phyloP scores from a whole-genome alignment of 768 basidiomycete genomes.

The Polyporus arcularius region DNA sequence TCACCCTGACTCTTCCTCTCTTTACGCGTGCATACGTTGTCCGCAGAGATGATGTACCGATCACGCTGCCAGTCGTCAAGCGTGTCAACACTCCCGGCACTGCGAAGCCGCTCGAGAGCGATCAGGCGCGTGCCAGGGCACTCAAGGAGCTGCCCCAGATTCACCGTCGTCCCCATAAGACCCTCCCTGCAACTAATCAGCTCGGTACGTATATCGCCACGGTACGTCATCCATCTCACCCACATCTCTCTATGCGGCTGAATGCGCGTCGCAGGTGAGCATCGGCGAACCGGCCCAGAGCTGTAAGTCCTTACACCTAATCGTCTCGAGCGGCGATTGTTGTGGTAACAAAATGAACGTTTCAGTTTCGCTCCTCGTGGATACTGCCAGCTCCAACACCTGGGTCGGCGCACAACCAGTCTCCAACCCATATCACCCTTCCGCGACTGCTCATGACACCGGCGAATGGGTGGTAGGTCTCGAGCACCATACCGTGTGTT shows the following conservation, averaged over 20 bases:
- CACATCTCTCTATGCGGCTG: background rate
- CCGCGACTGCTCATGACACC: slow-evolving; percentile 39
- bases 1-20: background rate
- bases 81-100: slow-evolving; percentile 21
- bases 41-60: slow-evolving; percentile 9
- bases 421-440: slow-evolving; percentile 40
- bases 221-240: background rate
- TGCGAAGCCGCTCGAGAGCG: slow-evolving; percentile 13
- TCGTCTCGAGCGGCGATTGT: background rate
- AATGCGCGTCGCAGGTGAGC: slow-evolving; percentile 6
- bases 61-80: slow-evolving; percentile 22
- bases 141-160: background rate
- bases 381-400: slow-evolving; percentile 54
- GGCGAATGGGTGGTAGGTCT: slow-evolving; percentile 30
- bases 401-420: slow-evolving; percentile 49
- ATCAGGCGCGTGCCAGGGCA: slow-evolving; percentile 21
- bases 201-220: slow-evolving; percentile 25
- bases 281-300: slow-evolving; percentile 13
- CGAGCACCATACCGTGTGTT: slow-evolving; percentile 23
- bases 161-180: background rate
- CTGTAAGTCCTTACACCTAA: background rate
- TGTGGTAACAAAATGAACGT: slow-evolving; percentile 15
- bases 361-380: slow-evolving; percentile 47
- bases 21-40: background rate
- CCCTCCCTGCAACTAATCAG: slow-evolving; percentile 20